A percentile compares a stretch with the other conserved stretches of the same genome.
phyloP scores from a whole-genome alignment of 2,329 filamentous ascomycete species.

The Diplocarpon mali region DNA sequence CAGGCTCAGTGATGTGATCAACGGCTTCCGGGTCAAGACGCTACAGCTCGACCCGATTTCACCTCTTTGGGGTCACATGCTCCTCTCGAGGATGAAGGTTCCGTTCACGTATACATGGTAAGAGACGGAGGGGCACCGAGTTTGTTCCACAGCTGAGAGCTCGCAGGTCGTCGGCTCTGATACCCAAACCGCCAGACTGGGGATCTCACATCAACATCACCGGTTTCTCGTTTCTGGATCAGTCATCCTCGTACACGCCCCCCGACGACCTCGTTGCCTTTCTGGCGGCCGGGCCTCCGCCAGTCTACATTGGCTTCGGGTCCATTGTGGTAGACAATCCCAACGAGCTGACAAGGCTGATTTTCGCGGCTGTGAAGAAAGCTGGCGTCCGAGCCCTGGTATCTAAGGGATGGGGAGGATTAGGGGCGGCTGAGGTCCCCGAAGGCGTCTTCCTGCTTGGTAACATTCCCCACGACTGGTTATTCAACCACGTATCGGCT shows the following conservation, averaged over 20 bases:
- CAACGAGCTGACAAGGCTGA: conserved; percentile 55
- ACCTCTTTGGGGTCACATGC: conserved; percentile 65
- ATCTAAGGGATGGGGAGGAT: conserved; percentile 65
- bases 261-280: conserved; percentile 45
- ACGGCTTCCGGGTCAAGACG: conserved; percentile 59
- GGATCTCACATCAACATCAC: conserved; percentile 60
- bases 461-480: conserved; percentile 67
- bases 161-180: too few species aligned
- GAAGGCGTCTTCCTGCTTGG: conserved; percentile 62
- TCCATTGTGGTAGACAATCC: conserved; percentile 67
- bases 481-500: conserved; percentile 55
- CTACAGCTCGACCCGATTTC: conserved; percentile 63
- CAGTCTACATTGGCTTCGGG: conserved; percentile 67
- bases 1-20: conserved; percentile 67
- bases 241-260: conserved; percentile 50
- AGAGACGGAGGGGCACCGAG: too few species aligned
- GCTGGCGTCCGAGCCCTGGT: conserved; percentile 61
- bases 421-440: conserved; percentile 48
- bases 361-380: conserved; percentile 55
- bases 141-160: too few species aligned
- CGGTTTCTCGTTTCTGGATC: conserved; percentile 68
- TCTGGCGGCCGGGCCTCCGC: conserved; percentile 42
- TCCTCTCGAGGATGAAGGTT: conserved; percentile 61
- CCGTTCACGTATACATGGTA: conserved; percentile 68
- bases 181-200: conserved; percentile 60